Percentiles rank a stretch among this genome's conserved stretches.
Evolutionary conservation across 768 basidiomycete species (phyloP).

Genomic region (Hericium rajendrae): DNA sequence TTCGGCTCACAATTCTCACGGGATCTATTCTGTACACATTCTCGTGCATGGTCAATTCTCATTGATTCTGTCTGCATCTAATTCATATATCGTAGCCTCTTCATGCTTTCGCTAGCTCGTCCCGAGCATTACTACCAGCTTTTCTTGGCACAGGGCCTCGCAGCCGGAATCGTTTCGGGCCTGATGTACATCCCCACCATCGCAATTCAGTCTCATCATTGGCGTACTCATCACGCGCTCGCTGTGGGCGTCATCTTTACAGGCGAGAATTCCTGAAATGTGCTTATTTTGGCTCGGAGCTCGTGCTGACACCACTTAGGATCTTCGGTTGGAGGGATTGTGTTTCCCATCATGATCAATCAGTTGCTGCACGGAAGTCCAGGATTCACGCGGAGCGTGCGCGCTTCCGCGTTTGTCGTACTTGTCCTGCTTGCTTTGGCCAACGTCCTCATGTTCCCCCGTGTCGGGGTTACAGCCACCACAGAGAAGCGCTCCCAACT

Average conservation of each 20-base stretch:
- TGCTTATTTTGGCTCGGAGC: too few species aligned
- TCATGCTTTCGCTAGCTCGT: constrained; percentile 41
- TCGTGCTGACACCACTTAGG: too few species aligned
- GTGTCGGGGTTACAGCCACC: neutral
- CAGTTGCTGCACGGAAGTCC: constrained; percentile 9
- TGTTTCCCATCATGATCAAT: constrained; percentile 21
- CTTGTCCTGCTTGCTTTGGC: constrained; percentile 34
- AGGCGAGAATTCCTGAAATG: neutral
- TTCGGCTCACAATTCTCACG: neutral
- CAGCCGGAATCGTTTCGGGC: constrained; percentile 47
- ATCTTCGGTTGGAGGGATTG: constrained; percentile 15
- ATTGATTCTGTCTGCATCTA: too few species aligned
- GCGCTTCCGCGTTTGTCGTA: constrained; percentile 35
- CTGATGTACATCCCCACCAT: constrained; percentile 44
- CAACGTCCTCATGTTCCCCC: constrained; percentile 19
- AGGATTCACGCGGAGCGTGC: constrained; percentile 21
- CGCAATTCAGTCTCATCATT: constrained; percentile 46
- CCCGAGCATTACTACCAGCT: constrained; percentile 42
- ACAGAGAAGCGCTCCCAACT: neutral
- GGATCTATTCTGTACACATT: neutral
- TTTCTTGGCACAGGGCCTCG: constrained; percentile 47
- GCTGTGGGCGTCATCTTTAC: constrained; percentile 39
- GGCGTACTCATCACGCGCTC: constrained; percentile 28
- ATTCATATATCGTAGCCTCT: constrained; percentile 23
- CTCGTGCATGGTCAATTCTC: neutral